Conservation (phyloP, 768 basidiomycete species). For the Suillus bovinus region DNA sequence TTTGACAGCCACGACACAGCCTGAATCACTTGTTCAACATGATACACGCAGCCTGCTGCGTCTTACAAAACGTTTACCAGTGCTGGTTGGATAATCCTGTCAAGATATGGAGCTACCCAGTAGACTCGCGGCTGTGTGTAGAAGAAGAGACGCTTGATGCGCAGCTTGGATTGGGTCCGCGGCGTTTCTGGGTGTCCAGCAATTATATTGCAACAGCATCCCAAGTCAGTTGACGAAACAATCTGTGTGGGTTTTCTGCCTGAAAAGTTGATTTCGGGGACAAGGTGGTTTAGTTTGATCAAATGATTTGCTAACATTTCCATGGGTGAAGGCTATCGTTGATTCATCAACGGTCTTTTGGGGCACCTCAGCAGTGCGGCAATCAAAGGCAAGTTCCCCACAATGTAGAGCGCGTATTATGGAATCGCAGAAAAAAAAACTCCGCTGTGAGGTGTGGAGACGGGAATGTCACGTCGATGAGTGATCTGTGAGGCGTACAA, state of each 20-base stretch:
- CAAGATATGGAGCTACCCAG: conserved; percentile 88
- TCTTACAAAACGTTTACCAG: conserved; percentile 88
- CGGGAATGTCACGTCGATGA: conserved; percentile 86
- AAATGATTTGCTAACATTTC: conserved; percentile 68
- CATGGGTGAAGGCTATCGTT: conserved; percentile 80
- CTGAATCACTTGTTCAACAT: conserved; percentile 74
- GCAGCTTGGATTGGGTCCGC: conserved; percentile 95
- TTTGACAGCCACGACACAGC: conserved; percentile 90
- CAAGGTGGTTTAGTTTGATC: conserved; percentile 91
- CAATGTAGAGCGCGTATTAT: conserved; percentile 95
- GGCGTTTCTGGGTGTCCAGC: conserved; percentile 99
- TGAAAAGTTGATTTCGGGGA: conserved; percentile 42
- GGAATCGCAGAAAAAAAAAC: conserved; percentile 96
- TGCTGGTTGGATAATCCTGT: conserved; percentile 96
- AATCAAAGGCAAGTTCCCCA: conserved; percentile 81
- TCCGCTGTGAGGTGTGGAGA: conserved; percentile 96
- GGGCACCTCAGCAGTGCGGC: conserved; percentile 45
- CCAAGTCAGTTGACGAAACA: conserved; percentile 48
- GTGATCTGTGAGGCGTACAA: conserved; percentile 88
- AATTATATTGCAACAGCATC: conserved; percentile 96
- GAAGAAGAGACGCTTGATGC: conserved; percentile 92
- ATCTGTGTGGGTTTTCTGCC: not conserved
- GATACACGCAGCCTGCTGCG: conserved; percentile 36
- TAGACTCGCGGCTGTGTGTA: conserved; percentile 83
- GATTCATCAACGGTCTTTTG: conserved; percentile 59